Conservation (phyloP, 352 stramenopile species). For the Peronospora farinosa region DNA sequence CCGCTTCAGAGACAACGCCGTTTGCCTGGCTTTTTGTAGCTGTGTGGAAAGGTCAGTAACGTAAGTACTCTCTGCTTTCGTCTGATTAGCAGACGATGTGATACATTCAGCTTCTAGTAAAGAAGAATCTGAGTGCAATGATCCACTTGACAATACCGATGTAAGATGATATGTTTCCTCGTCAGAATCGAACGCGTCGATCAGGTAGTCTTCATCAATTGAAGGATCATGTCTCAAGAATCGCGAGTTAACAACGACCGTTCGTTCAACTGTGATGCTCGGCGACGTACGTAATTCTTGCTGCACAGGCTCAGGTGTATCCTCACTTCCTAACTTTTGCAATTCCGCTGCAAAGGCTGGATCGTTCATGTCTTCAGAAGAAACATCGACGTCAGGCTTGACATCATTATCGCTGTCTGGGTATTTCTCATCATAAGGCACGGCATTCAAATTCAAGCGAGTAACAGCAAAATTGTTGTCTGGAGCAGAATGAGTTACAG, state of each 20-base stretch:
- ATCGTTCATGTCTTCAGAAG: constrained; percentile 53
- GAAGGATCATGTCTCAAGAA: constrained; percentile 25
- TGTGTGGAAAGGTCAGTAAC: constrained; percentile 37
- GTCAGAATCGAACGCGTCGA: constrained; percentile 60
- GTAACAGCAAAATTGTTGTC: not conserved
- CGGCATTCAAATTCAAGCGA: constrained; percentile 12
- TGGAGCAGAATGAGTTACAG: not conserved
- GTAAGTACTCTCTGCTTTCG: constrained; percentile 1
- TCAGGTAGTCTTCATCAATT: constrained; percentile 54
- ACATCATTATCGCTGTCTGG: constrained; percentile 11
- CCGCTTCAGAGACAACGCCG: constrained; percentile 48
- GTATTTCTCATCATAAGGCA: constrained; percentile 4
- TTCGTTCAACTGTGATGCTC: not conserved
- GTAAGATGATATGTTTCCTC: constrained; percentile 19
- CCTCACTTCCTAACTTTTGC: constrained; percentile 23
- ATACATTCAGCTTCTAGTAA: constrained; percentile 4
- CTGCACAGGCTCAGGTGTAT: not conserved
- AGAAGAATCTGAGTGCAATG: constrained; percentile 7
- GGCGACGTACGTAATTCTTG: not conserved
- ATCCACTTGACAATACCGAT: constrained; percentile 13
- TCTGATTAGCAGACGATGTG: not conserved
- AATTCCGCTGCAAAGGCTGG: constrained; percentile 45
- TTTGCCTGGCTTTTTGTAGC: constrained; percentile 37
- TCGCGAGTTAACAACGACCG: constrained; percentile 10
- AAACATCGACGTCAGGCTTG: constrained; percentile 44